A percentile compares a stretch with the other conserved stretches of the same genome.
phyloP scores from a whole-genome alignment of 1,139 yeast genomes.

The Yamadazyma membranifaciens region DNA sequence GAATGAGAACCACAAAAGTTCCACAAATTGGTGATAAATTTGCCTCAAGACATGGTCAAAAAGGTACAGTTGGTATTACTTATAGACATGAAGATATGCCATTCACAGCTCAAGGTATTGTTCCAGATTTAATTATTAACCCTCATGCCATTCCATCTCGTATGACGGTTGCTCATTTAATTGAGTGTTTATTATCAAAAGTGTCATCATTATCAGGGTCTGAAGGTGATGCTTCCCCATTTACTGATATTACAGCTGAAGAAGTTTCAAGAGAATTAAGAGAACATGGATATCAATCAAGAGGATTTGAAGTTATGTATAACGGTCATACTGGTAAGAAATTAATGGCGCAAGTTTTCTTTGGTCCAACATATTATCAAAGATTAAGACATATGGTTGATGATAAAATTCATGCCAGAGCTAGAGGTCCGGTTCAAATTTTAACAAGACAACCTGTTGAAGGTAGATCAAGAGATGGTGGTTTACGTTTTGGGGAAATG shows the following conservation, averaged over 20 bases:
- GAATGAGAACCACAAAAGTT: slow-evolving; percentile 97
- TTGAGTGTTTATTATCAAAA: slow-evolving; percentile 93
- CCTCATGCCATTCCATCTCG: slow-evolving; percentile 99
- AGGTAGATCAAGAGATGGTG: slow-evolving; percentile 99
- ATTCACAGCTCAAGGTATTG: slow-evolving; percentile 92
- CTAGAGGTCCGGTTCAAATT: slow-evolving; percentile 98
- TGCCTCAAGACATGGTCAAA: slow-evolving; percentile 99
- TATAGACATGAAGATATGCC: slow-evolving; percentile 99
- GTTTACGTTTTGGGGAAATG: slow-evolving; percentile 99
- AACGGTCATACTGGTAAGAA: slow-evolving; percentile 98
- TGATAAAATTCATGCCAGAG: slow-evolving; percentile 98
- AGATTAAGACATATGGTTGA: slow-evolving; percentile 99
- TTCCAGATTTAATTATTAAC: slow-evolving; percentile 94
- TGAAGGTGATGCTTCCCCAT: slow-evolving; percentile 99
- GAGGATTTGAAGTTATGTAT: slow-evolving; percentile 98
- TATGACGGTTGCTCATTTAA: slow-evolving; percentile 99
- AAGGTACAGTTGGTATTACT: slow-evolving; percentile 99
- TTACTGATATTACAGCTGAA: slow-evolving; percentile 96
- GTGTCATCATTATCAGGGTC: slow-evolving; percentile 93
- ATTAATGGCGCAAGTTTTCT: slow-evolving; percentile 95
- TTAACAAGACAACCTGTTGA: slow-evolving; percentile 98
- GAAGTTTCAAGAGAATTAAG: slow-evolving; percentile 88
- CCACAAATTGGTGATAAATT: slow-evolving; percentile 99
- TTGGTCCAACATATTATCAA: slow-evolving; percentile 98
- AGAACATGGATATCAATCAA: slow-evolving; percentile 95